Evolutionary conservation across 345 rosid genomes (phyloP).

Genomic region (Sonneratia caseolaris): DNA sequence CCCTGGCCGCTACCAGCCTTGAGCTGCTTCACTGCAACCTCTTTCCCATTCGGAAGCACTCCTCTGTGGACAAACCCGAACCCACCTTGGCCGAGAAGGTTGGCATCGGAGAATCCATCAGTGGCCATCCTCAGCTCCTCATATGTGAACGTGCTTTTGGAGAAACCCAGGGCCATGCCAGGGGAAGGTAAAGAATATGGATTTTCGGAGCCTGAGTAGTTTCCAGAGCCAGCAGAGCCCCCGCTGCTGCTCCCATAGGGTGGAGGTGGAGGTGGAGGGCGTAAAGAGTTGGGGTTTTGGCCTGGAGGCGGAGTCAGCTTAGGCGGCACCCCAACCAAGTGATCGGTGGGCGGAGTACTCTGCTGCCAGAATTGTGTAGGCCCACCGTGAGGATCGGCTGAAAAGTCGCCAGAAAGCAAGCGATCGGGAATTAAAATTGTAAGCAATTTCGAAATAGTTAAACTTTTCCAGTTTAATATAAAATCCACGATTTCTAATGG

Average conservation of each 20-base stretch:
- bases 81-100: conserved; percentile 65
- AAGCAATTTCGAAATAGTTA: background rate
- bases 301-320: conserved; percentile 3
- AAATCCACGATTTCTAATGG: background rate
- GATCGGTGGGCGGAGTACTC: conserved; percentile 30
- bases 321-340: conserved; percentile 22
- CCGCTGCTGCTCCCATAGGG: conserved; percentile 50
- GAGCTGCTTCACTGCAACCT: conserved; percentile 55
- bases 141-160: conserved; percentile 55
- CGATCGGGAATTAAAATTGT: background rate
- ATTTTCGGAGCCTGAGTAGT: conserved; percentile 39
- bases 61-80: conserved; percentile 66
- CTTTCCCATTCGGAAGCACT: conserved; percentile 50
- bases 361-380: conserved; percentile 60
- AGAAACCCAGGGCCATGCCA: conserved; percentile 41
- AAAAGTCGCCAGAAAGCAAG: conserved; percentile 4
- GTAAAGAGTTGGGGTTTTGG: conserved; percentile 5
- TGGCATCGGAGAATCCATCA: conserved; percentile 51
- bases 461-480: background rate
- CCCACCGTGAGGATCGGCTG: conserved; percentile 48
- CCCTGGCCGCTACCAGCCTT: conserved; percentile 60
- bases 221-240: conserved; percentile 34
- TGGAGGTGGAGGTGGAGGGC: conserved; percentile 16
- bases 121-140: conserved; percentile 56
- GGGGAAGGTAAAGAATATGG: conserved; percentile 63